Percentiles rank a stretch among this genome's conserved stretches.
These are phyloP conservation scores for Puccinia novopanici DNA, from an alignment of 1,284 basidiomycete species.

Conservation along the genomic window DNA sequence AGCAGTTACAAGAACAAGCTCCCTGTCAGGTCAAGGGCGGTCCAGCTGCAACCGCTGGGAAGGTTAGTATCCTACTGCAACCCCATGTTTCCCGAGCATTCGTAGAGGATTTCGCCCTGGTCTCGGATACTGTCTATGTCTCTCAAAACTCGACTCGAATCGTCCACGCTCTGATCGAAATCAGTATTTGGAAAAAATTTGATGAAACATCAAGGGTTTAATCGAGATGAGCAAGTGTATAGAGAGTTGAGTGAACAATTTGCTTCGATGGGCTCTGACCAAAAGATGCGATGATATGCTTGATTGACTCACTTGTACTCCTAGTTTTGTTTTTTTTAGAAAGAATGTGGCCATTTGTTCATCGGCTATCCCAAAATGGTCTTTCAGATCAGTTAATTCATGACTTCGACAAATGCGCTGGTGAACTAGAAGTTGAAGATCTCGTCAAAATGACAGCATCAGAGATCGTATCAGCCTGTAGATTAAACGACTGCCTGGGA, in stretches of 20 bases:
- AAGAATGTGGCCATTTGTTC: slow-evolving; percentile 92
- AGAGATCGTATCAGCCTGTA: slow-evolving; percentile 80
- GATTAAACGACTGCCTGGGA: slow-evolving; percentile 84
- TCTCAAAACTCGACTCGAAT: slow-evolving; percentile 90
- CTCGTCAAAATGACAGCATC: slow-evolving; percentile 73
- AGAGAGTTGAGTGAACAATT: slow-evolving; percentile 56
- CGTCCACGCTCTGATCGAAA: slow-evolving; percentile 87
- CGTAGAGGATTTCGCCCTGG: slow-evolving; percentile 92
- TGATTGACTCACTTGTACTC: not conserved
- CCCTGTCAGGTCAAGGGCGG: slow-evolving; percentile 91
- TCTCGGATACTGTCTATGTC: slow-evolving; percentile 91
- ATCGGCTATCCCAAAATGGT: slow-evolving; percentile 77
- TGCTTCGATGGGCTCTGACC: not conserved
- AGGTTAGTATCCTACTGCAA: slow-evolving; percentile 95
- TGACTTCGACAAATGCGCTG: slow-evolving; percentile 77
- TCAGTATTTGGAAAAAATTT: slow-evolving; percentile 88
- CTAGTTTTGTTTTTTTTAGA: slow-evolving; percentile 71
- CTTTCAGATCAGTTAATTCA: slow-evolving; percentile 79
- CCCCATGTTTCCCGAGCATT: slow-evolving; percentile 78
- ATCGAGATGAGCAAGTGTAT: slow-evolving; percentile 82
- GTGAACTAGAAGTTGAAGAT: slow-evolving; percentile 77
- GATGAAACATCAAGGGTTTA: slow-evolving; percentile 76
- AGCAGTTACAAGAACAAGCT: slow-evolving; percentile 68
- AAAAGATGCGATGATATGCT: not conserved
- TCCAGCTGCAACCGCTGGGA: slow-evolving; percentile 90